These are phyloP conservation scores for Symbiodinium pilosum DNA, from an alignment of 73 alveolate species.

Conservation along the genomic window DNA sequence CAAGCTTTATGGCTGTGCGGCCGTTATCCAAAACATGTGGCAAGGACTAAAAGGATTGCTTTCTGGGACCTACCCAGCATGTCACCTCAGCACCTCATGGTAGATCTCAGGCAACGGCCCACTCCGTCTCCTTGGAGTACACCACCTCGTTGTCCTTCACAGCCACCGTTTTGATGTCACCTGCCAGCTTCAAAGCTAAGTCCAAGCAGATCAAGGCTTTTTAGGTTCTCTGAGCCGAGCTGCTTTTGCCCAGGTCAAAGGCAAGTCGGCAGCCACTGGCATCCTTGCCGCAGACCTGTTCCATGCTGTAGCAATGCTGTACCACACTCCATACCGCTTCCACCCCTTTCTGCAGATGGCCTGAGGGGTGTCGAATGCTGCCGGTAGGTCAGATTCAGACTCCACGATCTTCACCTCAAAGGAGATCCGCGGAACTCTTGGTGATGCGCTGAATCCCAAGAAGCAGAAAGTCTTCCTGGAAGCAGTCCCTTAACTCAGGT, in stretches of 20 bases:
- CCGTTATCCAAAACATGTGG: no score
- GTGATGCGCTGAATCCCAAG: background rate
- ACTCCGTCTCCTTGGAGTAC: constrained; percentile 94
- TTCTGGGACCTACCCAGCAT: no score
- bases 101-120: background rate
- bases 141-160: constrained; percentile 89
- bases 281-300: constrained; percentile 84
- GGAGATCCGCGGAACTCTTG: background rate
- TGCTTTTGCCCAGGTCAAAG: constrained; percentile 74
- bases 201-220: no score
- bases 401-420: constrained; percentile 75
- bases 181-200: background rate
- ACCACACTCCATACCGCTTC: background rate
- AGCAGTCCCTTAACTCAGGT: background rate
- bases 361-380: constrained; percentile 66
- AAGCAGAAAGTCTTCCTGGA: background rate
- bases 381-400: constrained; percentile 49
- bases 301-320: no score
- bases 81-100: background rate
- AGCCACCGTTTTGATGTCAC: constrained; percentile 93
- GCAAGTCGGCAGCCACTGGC: constrained; percentile 93
- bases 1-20: no score
- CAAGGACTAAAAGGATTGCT: no score
- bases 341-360: background rate
- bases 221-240: background rate